Conservation (phyloP, 805 yeast genomes). For the Saturnispora saitoi region DNA sequence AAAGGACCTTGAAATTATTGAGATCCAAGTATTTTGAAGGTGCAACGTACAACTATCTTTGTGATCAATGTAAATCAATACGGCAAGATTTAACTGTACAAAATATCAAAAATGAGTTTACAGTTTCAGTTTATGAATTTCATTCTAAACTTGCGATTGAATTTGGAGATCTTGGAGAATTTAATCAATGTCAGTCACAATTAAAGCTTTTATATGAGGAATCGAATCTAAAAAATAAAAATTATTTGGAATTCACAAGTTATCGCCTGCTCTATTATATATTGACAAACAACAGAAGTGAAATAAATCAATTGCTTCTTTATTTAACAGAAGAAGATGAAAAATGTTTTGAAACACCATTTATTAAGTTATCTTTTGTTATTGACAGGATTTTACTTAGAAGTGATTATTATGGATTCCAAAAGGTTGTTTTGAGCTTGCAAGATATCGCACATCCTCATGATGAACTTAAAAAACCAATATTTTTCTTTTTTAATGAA, state of each 20-base stretch:
- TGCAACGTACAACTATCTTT: conserved; percentile 64
- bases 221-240: conserved; percentile 22
- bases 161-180: conserved; percentile 82
- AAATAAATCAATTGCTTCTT: conserved; percentile 38
- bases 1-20: conserved; percentile 47
- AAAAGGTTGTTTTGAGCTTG: neutral
- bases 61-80: conserved; percentile 86
- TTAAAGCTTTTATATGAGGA: conserved; percentile 51
- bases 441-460: neutral
- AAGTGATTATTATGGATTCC: conserved; percentile 38
- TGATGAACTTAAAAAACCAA: conserved; percentile 5
- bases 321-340: conserved; percentile 13
- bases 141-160: conserved; percentile 84
- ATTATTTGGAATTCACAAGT: conserved; percentile 55
- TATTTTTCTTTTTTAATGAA: conserved; percentile 4
- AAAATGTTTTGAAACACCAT: conserved; percentile 16
- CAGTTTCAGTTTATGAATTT: conserved; percentile 71
- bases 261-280: conserved; percentile 69
- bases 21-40: conserved; percentile 41
- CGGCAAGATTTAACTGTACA: conserved; percentile 93
- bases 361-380: conserved; percentile 27
- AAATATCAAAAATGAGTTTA: conserved; percentile 67
- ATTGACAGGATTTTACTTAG: conserved; percentile 29
- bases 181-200: conserved; percentile 89
- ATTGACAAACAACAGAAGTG: conserved; percentile 58